These are phyloP conservation scores for Populus deltoides DNA, from an alignment of 345 rosid species.

Conservation along the genomic window DNA sequence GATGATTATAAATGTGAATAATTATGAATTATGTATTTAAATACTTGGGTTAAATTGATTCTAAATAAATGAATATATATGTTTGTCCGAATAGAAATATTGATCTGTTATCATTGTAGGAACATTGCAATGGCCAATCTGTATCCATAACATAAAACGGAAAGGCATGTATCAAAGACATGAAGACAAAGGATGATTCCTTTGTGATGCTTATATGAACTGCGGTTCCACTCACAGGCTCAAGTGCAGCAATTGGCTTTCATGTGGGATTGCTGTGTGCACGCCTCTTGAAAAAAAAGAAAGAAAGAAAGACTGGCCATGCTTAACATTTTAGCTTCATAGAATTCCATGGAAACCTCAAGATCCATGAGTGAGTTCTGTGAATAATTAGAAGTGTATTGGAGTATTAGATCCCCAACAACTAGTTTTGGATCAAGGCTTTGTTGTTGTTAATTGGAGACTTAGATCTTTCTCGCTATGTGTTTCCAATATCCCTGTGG, in stretches of 20 bases:
- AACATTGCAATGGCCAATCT: no score
- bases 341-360: slow-evolving; percentile 6
- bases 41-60: no score
- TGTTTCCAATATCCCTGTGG: no score
- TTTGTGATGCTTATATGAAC: slow-evolving; percentile 73
- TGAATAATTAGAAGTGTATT: background rate
- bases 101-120: no score
- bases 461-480: background rate
- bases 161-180: slow-evolving; percentile 38
- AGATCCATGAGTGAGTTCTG: background rate
- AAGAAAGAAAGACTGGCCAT: slow-evolving; percentile 2
- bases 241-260: slow-evolving; percentile 83
- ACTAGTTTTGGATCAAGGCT: no score
- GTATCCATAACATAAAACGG: no score
- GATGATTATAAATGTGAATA: no score
- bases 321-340: slow-evolving; percentile 1
- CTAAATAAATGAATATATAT: no score
- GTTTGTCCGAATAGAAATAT: no score
- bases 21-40: no score
- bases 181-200: slow-evolving; percentile 66
- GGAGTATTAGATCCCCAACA: no score
- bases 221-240: slow-evolving; percentile 62
- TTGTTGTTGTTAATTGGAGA: no score
- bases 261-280: slow-evolving; percentile 56
- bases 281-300: slow-evolving; percentile 51